These are phyloP conservation scores for Starmerella bombi DNA, from an alignment of 805 yeast species.

Conservation along the genomic window DNA sequence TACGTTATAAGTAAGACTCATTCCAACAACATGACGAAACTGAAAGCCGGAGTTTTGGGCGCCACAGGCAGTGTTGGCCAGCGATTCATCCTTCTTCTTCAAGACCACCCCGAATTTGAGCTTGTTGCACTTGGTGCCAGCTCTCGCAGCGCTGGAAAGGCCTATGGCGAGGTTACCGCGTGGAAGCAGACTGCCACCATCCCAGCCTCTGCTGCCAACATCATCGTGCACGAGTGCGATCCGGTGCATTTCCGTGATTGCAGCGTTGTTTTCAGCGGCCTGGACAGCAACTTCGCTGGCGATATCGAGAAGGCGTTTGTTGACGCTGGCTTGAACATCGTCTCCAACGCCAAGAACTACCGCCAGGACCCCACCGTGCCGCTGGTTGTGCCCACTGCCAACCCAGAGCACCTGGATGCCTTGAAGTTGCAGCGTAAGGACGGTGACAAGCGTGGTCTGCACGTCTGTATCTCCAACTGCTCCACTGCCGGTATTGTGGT, in stretches of 20 bases:
- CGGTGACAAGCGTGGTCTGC: conserved; percentile 48
- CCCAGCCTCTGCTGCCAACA: conserved; percentile 51
- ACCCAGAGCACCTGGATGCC: conserved; percentile 77
- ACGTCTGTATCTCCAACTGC: conserved; percentile 93
- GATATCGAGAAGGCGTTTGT: conserved; percentile 75
- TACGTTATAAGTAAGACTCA: neutral
- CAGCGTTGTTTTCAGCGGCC: conserved; percentile 87
- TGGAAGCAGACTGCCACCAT: conserved; percentile 88
- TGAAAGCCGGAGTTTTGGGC: conserved; percentile 69
- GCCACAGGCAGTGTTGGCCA: conserved; percentile 98
- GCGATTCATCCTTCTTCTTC: conserved; percentile 72
- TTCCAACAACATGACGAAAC: conserved; percentile 8
- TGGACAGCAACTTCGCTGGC: conserved; percentile 89
- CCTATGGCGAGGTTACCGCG: conserved; percentile 68
- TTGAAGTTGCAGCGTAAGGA: conserved; percentile 38
- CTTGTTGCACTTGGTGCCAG: conserved; percentile 83
- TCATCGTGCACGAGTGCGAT: conserved; percentile 66
- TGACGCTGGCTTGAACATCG: conserved; percentile 66
- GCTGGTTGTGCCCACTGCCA: conserved; percentile 85
- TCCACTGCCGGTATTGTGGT: conserved; percentile 97
- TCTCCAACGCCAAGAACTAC: conserved; percentile 93
- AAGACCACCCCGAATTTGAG: conserved; percentile 83
- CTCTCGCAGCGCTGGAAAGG: conserved; percentile 81
- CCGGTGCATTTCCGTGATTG: conserved; percentile 70
- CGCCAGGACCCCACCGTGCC: conserved; percentile 83